Conservation (phyloP, 768 basidiomycete genomes). For the Hirschioporus abietinus region DNA sequence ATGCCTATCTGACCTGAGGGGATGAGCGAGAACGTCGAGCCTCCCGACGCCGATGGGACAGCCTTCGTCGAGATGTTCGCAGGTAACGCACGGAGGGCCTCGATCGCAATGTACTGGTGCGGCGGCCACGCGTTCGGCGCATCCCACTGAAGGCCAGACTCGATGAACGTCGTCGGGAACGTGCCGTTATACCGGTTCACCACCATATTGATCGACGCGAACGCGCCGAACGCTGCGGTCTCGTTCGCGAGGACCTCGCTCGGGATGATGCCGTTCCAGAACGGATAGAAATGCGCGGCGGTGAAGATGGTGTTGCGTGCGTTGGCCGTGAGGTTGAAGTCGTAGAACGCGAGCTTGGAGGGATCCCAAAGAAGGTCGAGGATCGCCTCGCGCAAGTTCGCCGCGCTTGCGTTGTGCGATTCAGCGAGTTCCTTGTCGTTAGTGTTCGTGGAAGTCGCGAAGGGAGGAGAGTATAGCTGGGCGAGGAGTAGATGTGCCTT, state of each 20-base stretch:
- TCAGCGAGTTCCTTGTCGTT: conserved; percentile 35
- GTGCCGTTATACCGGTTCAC: conserved; percentile 86
- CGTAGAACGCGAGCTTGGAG: conserved; percentile 82
- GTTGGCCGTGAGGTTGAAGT: conserved; percentile 74
- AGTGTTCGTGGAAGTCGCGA: conserved; percentile 21
- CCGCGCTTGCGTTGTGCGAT: conserved; percentile 52
- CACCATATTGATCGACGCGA: conserved; percentile 71
- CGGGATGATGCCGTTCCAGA: conserved; percentile 86
- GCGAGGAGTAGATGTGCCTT: conserved; percentile 58
- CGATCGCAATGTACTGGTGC: conserved; percentile 74
- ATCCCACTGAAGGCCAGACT: conserved; percentile 84
- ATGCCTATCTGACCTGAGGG: conserved; percentile 80
- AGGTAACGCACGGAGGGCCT: conserved; percentile 72
- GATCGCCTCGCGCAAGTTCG: conserved; percentile 57
- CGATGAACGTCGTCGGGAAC: conserved; percentile 71
- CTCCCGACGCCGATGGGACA: conserved; percentile 46
- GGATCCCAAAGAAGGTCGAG: conserved; percentile 87
- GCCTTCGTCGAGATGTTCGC: conserved; percentile 56
- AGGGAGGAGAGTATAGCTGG: conserved; percentile 38
- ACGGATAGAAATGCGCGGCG: conserved; percentile 76
- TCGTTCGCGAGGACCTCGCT: conserved; percentile 52
- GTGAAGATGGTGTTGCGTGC: conserved; percentile 61
- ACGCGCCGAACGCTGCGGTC: conserved; percentile 62
- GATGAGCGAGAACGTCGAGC: conserved; percentile 63
- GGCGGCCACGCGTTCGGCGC: conserved; percentile 89